Percentiles rank a stretch among this genome's conserved stretches.
phyloP scores from a whole-genome alignment of 768 basidiomycete genomes.

The Myochromella boudieri region DNA sequence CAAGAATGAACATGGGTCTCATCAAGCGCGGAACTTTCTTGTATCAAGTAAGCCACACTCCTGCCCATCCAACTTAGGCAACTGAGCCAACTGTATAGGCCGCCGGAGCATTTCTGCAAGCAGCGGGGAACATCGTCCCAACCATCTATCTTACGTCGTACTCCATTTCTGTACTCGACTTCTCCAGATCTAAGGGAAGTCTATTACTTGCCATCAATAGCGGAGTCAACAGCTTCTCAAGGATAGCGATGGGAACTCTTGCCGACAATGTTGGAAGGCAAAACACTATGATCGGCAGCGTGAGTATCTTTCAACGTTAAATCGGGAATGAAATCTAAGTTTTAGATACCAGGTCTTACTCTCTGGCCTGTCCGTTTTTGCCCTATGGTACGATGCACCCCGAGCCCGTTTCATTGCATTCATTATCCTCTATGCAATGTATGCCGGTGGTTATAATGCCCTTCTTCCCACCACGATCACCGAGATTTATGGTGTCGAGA shows the following conservation, averaged over 20 bases:
- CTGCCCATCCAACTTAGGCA: background rate
- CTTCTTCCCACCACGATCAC: slow-evolving; percentile 43
- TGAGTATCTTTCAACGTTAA: slow-evolving; percentile 17
- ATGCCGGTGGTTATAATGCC: slow-evolving; percentile 45
- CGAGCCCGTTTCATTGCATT: slow-evolving; percentile 38
- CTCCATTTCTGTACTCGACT: slow-evolving; percentile 36
- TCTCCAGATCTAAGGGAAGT: slow-evolving; percentile 34
- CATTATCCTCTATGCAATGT: slow-evolving; percentile 39
- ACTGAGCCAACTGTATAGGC: slow-evolving; percentile 22
- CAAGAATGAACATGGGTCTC: slow-evolving; percentile 34
- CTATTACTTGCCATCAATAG: slow-evolving; percentile 40
- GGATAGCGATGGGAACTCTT: slow-evolving; percentile 38
- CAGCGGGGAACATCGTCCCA: slow-evolving; percentile 44
- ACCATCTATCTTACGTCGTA: slow-evolving; percentile 44
- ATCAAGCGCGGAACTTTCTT: slow-evolving; percentile 40
- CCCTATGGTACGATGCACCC: slow-evolving; percentile 40
- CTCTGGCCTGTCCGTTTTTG: slow-evolving; percentile 37
- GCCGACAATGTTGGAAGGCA: slow-evolving; percentile 43
- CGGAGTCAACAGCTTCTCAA: slow-evolving; percentile 41
- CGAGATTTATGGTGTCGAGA: slow-evolving; percentile 41
- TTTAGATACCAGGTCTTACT: slow-evolving; percentile 39
- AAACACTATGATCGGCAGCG: slow-evolving; percentile 41
- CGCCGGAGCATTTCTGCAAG: slow-evolving; percentile 40
- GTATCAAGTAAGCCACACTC: slow-evolving; percentile 30
- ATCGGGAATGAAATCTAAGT: too few relatives aligned